phyloP scores from a whole-genome alignment of 805 yeast genomes.

The Kuraishia molischiana region DNA sequence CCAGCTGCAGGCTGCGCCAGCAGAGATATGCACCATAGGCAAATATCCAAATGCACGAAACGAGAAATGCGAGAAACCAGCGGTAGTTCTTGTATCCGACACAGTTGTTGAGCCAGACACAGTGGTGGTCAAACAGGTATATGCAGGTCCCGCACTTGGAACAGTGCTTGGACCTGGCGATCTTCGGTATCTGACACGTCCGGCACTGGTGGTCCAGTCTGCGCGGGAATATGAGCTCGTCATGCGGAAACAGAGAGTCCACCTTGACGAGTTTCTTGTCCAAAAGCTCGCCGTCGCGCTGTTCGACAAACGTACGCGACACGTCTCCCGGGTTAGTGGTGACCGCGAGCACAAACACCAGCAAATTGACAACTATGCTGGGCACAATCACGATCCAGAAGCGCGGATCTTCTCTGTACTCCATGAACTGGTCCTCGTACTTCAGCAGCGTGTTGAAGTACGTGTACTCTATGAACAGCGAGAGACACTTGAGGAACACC shows the following conservation, averaged over 20 bases:
- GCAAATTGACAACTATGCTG: slow-evolving; percentile 22
- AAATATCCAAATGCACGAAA: slow-evolving; percentile 15
- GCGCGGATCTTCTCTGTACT: slow-evolving; percentile 5
- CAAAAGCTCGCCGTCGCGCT: not conserved
- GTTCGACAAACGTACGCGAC: slow-evolving; percentile 5
- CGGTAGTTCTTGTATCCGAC: slow-evolving; percentile 42
- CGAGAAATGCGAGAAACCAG: slow-evolving; percentile 35
- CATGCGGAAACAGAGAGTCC: slow-evolving; percentile 17
- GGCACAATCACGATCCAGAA: slow-evolving; percentile 17
- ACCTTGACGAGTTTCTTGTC: not conserved
- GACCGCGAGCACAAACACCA: slow-evolving; percentile 26
- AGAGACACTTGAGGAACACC: slow-evolving; percentile 21
- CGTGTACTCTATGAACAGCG: slow-evolving; percentile 13
- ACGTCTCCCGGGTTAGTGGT: slow-evolving; percentile 33
- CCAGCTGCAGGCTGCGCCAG: slow-evolving; percentile 12
- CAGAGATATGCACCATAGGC: slow-evolving; percentile 31
- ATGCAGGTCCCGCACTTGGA: slow-evolving; percentile 58
- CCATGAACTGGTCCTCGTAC: slow-evolving; percentile 2
- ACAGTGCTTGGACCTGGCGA: slow-evolving; percentile 75
- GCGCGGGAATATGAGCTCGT: slow-evolving; percentile 31
- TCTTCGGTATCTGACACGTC: slow-evolving; percentile 57
- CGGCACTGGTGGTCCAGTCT: slow-evolving; percentile 26
- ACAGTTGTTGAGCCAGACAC: slow-evolving; percentile 45
- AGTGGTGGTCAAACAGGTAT: slow-evolving; percentile 54
- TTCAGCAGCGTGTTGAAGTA: slow-evolving; percentile 7